These are phyloP conservation scores for Phoma sp. DNA, from an alignment of 2,329 filamentous ascomycete genomes.

Conservation along the genomic window DNA sequence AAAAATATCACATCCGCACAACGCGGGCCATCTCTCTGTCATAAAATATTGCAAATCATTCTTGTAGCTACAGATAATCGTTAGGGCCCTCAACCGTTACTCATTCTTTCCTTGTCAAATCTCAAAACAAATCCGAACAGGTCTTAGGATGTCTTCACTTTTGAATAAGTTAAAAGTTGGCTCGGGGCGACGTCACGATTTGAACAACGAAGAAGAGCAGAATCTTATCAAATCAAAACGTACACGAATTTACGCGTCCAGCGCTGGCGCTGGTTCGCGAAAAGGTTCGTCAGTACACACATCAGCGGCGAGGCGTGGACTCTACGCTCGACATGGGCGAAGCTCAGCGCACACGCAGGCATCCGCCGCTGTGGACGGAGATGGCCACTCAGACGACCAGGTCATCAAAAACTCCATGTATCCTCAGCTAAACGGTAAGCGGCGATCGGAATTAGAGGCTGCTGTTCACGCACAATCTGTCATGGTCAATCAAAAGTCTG, in stretches of 20 bases:
- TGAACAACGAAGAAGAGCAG: not conserved
- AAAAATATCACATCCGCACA: too few species aligned
- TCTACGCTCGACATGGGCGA: too few species aligned
- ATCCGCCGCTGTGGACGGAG: not conserved
- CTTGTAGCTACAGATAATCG: not conserved
- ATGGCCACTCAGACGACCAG: not conserved
- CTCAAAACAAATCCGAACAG: not conserved
- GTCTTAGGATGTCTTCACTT: not conserved
- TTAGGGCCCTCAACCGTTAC: too few species aligned
- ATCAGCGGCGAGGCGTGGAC: too few species aligned
- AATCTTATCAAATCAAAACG: too few species aligned
- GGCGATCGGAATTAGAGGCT: not conserved
- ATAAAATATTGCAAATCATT: not conserved
- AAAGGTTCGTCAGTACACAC: too few species aligned
- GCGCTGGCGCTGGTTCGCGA: too few species aligned
- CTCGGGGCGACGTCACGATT: not conserved
- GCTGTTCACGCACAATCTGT: not conserved
- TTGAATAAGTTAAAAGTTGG: not conserved
- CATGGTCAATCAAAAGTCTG: too few species aligned
- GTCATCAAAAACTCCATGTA: conserved; percentile 7
- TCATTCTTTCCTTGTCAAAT: too few species aligned
- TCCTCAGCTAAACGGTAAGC: conserved; percentile 8
- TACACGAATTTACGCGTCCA: too few species aligned
- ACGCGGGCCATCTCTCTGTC: too few species aligned
- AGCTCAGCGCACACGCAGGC: too few species aligned